These are phyloP conservation scores for Trichophyton schoenleinii DNA, from an alignment of 2,329 filamentous ascomycete species.

Conservation along the genomic window DNA sequence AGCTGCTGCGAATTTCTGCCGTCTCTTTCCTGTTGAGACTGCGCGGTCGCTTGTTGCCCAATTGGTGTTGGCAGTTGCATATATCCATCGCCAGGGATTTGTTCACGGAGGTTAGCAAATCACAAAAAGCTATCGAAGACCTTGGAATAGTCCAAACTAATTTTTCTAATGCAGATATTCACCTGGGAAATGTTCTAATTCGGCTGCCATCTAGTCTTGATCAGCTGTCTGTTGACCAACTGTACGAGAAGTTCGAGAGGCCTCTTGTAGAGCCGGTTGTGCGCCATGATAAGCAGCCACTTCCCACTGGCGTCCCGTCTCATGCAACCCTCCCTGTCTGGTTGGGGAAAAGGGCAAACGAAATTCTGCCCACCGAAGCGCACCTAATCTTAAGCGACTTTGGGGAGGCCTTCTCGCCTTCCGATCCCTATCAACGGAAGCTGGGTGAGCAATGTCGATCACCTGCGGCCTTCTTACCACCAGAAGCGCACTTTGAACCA, in stretches of 20 bases:
- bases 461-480: conserved; percentile 6
- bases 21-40: conserved; percentile 15
- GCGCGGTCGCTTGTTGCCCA: conserved; percentile 17
- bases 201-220: conserved; percentile 15
- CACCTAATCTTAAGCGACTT: conserved; percentile 13
- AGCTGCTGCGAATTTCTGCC: conserved; percentile 12
- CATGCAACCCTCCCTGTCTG: conserved; percentile 8
- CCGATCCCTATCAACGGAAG: neutral
- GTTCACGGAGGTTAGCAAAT: conserved; percentile 16
- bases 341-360: conserved; percentile 6
- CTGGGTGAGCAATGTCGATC: conserved; percentile 3
- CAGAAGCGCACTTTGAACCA: conserved; percentile 7
- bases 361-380: conserved; percentile 8
- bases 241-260: conserved; percentile 16
- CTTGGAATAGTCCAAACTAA: neutral
- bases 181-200: conserved; percentile 18
- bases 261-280: conserved; percentile 12
- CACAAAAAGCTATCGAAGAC: neutral
- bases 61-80: conserved; percentile 15
- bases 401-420: conserved; percentile 12
- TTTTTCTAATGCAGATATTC: conserved; percentile 14
- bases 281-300: conserved; percentile 7
- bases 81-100: conserved; percentile 17
- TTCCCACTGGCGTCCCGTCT: conserved; percentile 7
- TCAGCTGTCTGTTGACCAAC: conserved; percentile 13